Percentiles rank a stretch among this genome's conserved stretches.
These are phyloP conservation scores for Artemisia argyi DNA, from an alignment of 129 eudicot species.

Conservation along the genomic window DNA sequence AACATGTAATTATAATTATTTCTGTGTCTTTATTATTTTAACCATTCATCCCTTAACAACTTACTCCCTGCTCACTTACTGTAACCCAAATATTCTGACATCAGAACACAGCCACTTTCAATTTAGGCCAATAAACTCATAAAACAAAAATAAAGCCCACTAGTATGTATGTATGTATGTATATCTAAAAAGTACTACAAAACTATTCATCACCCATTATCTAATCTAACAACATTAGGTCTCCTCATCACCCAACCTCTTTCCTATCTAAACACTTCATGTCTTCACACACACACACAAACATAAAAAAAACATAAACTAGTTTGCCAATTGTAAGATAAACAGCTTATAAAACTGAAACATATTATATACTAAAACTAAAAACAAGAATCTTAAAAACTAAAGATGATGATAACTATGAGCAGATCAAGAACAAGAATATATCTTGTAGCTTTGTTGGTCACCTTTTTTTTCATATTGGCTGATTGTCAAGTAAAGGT, in stretches of 20 bases:
- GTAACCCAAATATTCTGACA: too few relatives aligned
- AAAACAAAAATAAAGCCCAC: conserved; percentile 25
- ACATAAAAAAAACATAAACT: not conserved
- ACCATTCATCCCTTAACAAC: too few relatives aligned
- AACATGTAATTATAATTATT: too few relatives aligned
- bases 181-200: not conserved
- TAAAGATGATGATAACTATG: conserved; percentile 15
- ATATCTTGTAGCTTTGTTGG: conserved; percentile 39
- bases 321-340: conserved; percentile 17
- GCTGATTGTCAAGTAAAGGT: conserved; percentile 38
- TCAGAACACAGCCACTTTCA: not conserved
- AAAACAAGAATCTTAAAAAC: conserved; percentile 5
- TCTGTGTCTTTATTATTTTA: too few relatives aligned
- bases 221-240: conserved; percentile 22
- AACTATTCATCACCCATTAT: conserved; percentile 10
- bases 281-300: not conserved
- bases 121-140: not conserved
- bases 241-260: conserved; percentile 19
- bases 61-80: too few relatives aligned
- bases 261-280: not conserved
- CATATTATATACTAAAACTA: not conserved
- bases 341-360: conserved; percentile 14
- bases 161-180: not conserved
- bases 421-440: conserved; percentile 27
- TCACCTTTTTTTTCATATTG: conserved; percentile 10